Conservation (phyloP, 2,329 filamentous ascomycete genomes). For the Trichoderma koningii region DNA sequence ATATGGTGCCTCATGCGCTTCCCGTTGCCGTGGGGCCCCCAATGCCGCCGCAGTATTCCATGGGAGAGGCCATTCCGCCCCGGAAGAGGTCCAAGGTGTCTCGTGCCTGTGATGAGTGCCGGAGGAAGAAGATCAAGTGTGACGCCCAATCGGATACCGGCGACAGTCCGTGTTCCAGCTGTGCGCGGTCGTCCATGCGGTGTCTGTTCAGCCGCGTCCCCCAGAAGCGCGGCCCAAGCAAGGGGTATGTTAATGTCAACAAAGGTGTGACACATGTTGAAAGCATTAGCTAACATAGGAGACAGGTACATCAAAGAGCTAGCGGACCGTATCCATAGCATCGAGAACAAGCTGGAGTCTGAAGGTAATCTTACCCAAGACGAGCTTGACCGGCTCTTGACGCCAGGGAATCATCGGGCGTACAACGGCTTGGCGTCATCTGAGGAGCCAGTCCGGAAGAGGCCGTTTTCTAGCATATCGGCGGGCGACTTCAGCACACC, state of each 20-base stretch:
- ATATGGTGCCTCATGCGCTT: slow-evolving; percentile 43
- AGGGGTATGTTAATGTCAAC: slow-evolving; percentile 59
- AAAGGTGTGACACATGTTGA: neutral
- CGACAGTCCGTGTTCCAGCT: slow-evolving; percentile 77
- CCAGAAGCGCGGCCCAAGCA: slow-evolving; percentile 85
- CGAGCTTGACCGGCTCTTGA: slow-evolving; percentile 49
- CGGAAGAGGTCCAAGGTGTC: slow-evolving; percentile 85
- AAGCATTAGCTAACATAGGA: slow-evolving; percentile 22
- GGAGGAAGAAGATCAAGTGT: slow-evolving; percentile 87
- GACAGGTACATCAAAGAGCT: slow-evolving; percentile 85
- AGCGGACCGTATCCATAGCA: slow-evolving; percentile 77
- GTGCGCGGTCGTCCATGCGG: slow-evolving; percentile 70
- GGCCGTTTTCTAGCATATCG: slow-evolving; percentile 53
- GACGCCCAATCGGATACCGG: slow-evolving; percentile 76
- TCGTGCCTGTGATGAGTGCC: slow-evolving; percentile 84
- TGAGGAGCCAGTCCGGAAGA: slow-evolving; percentile 45
- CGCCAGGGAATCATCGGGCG: slow-evolving; percentile 39
- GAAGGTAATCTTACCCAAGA: slow-evolving; percentile 49
- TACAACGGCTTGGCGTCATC: slow-evolving; percentile 35
- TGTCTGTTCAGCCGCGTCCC: slow-evolving; percentile 87
- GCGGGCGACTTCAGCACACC: slow-evolving; percentile 46
- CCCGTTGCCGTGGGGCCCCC: slow-evolving; percentile 43
- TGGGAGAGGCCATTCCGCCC: slow-evolving; percentile 63
- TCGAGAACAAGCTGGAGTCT: slow-evolving; percentile 74
- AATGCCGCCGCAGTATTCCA: slow-evolving; percentile 43